These are phyloP conservation scores for Umbilicus rupestris DNA, from an alignment of 164 flowering plant species.

Conservation along the genomic window DNA sequence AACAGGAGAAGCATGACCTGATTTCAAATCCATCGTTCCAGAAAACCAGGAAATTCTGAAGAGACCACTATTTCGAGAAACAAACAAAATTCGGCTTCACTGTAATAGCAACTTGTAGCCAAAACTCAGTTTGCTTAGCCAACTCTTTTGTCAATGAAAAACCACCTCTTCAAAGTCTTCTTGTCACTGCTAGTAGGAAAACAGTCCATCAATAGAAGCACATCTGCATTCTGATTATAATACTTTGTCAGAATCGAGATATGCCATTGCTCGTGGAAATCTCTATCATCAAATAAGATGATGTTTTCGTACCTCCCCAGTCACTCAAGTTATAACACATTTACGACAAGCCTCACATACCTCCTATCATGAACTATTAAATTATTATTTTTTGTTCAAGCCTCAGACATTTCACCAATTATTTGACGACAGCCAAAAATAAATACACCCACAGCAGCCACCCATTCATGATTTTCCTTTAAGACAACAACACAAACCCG, in stretches of 20 bases:
- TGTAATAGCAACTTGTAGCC: background rate
- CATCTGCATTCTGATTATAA: constrained; percentile 28
- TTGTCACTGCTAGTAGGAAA: constrained; percentile 40
- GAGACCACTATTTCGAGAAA: background rate
- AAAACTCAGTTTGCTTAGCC: constrained; percentile 19
- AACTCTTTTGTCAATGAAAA: constrained; percentile 56
- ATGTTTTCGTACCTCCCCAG: background rate
- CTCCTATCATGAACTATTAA: no score
- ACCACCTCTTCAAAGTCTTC: constrained; percentile 60
- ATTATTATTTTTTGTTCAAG: no score
- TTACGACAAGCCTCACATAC: no score
- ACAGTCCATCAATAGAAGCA: constrained; percentile 45
- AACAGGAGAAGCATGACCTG: constrained; percentile 57
- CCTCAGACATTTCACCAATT: no score
- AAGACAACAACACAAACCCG: no score
- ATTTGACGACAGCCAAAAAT: no score
- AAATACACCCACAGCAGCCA: no score
- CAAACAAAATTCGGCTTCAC: background rate
- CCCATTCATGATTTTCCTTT: no score
- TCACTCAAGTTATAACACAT: no score
- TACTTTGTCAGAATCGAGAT: background rate
- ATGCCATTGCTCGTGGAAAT: background rate
- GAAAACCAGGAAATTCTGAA: background rate
- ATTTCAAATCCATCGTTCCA: constrained; percentile 32
- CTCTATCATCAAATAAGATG: background rate